Base-by-base conservation (phyloP, 352 stramenopile genomes). In the Phytophthora fragariae region DNA sequence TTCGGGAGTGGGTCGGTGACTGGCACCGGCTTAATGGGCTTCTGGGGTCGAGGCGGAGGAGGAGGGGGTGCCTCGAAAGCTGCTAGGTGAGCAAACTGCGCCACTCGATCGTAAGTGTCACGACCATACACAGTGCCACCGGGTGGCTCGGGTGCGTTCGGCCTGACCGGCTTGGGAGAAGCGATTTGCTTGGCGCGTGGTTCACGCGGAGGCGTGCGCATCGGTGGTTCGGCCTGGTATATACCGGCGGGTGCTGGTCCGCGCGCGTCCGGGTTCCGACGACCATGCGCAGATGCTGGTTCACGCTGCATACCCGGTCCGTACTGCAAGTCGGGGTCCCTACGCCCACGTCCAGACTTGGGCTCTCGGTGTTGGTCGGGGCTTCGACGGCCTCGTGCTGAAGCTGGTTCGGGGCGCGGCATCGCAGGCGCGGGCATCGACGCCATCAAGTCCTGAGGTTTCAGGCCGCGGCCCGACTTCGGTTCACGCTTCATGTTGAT, bases 51-150 rank as follows among this genome's bases (percentile, higher is more conserved):
- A 55, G 63, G 69, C 57, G 73, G 69, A 5, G 62, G 62, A 27
- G 68, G 73, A 8, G 68, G 50, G 8, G 70, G 73, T 55, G 70
- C 70, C 27, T 80, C 73, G 47, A 80, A 80, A 5, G 70, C 73
- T 55, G 73, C 73, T 53, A 78, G 35, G 9, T 78, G 73, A n/a
- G 73, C 73, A 62, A 80, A 80, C 41, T 71, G 64, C 9, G 65
- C 65, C 15, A 75, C 65, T 64, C 70, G 27, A 8, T 80, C 70
- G 50, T 75, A 75, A 7, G 65, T 73, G 52, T 72, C 74, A 39
- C 39, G 73, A 8, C 69, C 65, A 62, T 75, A 77, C n/a, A 80
- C 73, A 1, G 73, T 77, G 3, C 69, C 73, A n/a, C 70, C 69
- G 3, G 63, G 60, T 0, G 61, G 59, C 9, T 61, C 27, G 35